These are phyloP conservation scores for Kodamaea lidongshanica DNA, from an alignment of 805 yeast genomes.

Conservation along the genomic window DNA sequence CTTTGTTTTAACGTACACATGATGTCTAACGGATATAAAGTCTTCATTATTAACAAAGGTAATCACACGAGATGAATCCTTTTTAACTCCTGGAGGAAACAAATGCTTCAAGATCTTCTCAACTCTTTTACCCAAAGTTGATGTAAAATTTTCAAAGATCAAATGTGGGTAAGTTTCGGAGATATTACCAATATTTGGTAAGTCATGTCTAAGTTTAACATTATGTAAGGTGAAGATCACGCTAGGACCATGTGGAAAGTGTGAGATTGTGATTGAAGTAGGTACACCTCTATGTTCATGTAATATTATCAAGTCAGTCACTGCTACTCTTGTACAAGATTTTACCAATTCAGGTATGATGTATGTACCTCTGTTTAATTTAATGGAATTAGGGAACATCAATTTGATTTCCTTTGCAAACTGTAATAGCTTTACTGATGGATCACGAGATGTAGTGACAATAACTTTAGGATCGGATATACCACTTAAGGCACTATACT, in stretches of 20 bases:
- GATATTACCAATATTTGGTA: slow-evolving; percentile 76
- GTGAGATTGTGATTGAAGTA: slow-evolving; percentile 84
- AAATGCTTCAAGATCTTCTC: slow-evolving; percentile 76
- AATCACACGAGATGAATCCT: slow-evolving; percentile 83
- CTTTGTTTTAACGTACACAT: slow-evolving; percentile 82
- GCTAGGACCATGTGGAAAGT: slow-evolving; percentile 98
- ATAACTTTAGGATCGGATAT: slow-evolving; percentile 83
- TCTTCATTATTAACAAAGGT: slow-evolving; percentile 89
- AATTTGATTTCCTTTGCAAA: slow-evolving; percentile 89
- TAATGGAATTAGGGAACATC: slow-evolving; percentile 81
- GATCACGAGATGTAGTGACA: slow-evolving; percentile 91
- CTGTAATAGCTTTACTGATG: slow-evolving; percentile 77
- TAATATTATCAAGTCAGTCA: slow-evolving; percentile 76
- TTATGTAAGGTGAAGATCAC: slow-evolving; percentile 91
- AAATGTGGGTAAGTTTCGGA: slow-evolving; percentile 92
- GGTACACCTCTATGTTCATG: slow-evolving; percentile 99
- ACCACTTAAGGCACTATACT: slow-evolving; percentile 82
- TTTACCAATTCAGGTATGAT: slow-evolving; percentile 77
- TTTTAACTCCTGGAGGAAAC: slow-evolving; percentile 96
- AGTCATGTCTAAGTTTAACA: slow-evolving; percentile 90
- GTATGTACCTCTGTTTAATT: slow-evolving; percentile 90
- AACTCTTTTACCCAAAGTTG: slow-evolving; percentile 77
- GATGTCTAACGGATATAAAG: slow-evolving; percentile 91
- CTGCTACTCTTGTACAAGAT: slow-evolving; percentile 73
- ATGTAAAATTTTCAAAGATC: slow-evolving; percentile 82